phyloP scores from a whole-genome alignment of 495 filamentous ascomycete genomes.

The Aspergillus biplanus region DNA sequence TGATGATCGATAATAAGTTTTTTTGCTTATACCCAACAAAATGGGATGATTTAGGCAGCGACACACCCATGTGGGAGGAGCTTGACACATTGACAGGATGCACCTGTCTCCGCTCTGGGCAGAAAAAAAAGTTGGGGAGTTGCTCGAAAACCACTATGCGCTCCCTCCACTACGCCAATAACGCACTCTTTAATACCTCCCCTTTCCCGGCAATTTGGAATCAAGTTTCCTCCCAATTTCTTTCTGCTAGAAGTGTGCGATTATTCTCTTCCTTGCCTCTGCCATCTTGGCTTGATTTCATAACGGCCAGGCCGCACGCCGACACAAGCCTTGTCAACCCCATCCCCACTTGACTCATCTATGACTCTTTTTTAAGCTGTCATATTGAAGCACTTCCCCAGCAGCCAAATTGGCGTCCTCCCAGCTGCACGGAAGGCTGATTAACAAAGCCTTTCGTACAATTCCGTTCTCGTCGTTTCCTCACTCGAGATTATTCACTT shows the following conservation, averaged over 20 bases:
- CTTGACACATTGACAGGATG: not conserved
- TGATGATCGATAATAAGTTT: too few relatives aligned
- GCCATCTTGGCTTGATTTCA: not conserved
- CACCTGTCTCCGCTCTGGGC: constrained; percentile 10
- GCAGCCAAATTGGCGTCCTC: constrained; percentile 51
- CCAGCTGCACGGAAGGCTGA: constrained; percentile 36
- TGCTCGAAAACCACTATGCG: not conserved
- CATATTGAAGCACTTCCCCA: constrained; percentile 7
- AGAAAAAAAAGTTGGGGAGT: not conserved
- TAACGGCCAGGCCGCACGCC: not conserved
- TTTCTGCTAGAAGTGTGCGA: too few relatives aligned
- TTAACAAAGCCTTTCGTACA: constrained; percentile 36
- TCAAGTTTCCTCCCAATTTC: too few relatives aligned
- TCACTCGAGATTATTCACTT: constrained; percentile 5
- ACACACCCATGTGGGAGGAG: too few relatives aligned
- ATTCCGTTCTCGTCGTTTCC: constrained; percentile 19
- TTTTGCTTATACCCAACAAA: too few relatives aligned
- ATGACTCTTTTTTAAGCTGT: constrained; percentile 5
- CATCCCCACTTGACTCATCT: constrained; percentile 5
- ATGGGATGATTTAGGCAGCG: not conserved
- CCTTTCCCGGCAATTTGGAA: too few relatives aligned
- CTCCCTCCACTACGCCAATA: not conserved
- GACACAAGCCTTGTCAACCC: not conserved
- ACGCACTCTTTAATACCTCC: too few relatives aligned
- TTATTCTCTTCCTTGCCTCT: too few relatives aligned